A percentile compares a stretch with the other conserved stretches of the same genome.
phyloP scores from a whole-genome alignment of 2,329 filamentous ascomycete genomes.

The Xylaria sp. region DNA sequence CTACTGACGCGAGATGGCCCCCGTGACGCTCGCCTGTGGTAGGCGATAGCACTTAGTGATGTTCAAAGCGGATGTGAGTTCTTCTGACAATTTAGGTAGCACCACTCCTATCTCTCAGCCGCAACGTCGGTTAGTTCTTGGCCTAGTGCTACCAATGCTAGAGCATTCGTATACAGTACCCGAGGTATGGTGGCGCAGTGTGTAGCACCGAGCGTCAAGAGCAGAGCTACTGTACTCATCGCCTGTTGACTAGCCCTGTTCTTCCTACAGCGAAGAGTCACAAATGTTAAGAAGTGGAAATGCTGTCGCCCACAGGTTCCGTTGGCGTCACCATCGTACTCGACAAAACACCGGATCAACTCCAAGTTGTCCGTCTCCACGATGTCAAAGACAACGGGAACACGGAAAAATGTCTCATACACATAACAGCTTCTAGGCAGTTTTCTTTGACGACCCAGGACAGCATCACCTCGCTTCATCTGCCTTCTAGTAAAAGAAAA shows the following conservation, averaged over 20 bases:
- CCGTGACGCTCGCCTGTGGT: constrained; percentile 22
- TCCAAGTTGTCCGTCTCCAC: constrained; percentile 28
- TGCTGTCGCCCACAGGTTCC: constrained; percentile 19
- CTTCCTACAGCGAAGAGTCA: constrained; percentile 20
- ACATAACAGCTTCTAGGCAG: too few species aligned
- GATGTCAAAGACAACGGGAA: constrained; percentile 34
- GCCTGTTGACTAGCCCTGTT: constrained; percentile 14
- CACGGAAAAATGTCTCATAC: too few species aligned
- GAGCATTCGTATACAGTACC: constrained; percentile 29
- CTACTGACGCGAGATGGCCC: constrained; percentile 15
- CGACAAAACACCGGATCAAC: constrained; percentile 30
- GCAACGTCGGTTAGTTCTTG: constrained; percentile 10
- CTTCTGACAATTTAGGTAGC: constrained; percentile 8
- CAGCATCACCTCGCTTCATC: too few species aligned
- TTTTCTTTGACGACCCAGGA: too few species aligned
- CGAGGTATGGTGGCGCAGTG: constrained; percentile 25
- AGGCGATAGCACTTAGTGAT: constrained; percentile 35
- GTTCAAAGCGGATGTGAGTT: constrained; percentile 22
- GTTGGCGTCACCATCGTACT: constrained; percentile 32
- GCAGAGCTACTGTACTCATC: constrained; percentile 17
- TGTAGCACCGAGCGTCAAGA: constrained; percentile 32
- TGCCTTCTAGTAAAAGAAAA: too few species aligned
- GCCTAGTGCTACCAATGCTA: constrained; percentile 3
- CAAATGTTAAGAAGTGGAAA: constrained; percentile 32
- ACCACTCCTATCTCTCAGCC: constrained; percentile 27